These are phyloP conservation scores for Fusarium denticulatum DNA, from an alignment of 2,329 filamentous ascomycete genomes.

Conservation along the genomic window DNA sequence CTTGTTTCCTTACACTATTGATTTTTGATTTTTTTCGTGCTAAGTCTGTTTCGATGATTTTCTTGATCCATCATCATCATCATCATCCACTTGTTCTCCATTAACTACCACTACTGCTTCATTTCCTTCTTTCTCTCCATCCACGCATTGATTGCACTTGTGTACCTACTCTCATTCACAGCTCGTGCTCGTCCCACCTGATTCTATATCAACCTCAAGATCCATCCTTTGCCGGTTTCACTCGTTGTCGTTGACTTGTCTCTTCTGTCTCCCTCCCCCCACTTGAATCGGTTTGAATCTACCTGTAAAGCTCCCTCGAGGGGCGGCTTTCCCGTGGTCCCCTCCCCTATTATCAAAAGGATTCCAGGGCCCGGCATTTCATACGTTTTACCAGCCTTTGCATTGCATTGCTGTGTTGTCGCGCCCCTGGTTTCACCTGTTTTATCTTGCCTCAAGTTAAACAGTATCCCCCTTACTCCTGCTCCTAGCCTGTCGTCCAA, in stretches of 20 bases:
- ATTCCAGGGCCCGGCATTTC: slow-evolving; percentile 36
- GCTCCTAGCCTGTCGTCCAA: slow-evolving; percentile 13
- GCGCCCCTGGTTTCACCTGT: slow-evolving; percentile 41
- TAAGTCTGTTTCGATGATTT: neutral
- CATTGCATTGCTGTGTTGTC: slow-evolving; percentile 29
- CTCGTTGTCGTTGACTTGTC: slow-evolving; percentile 5
- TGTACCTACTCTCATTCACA: slow-evolving; percentile 3
- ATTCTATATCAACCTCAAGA: slow-evolving; percentile 14
- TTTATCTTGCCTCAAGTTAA: slow-evolving; percentile 39
- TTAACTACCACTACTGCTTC: neutral
- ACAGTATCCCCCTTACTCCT: slow-evolving; percentile 20
- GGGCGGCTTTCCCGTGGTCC: slow-evolving; percentile 24
- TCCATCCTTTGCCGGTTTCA: slow-evolving; percentile 32
- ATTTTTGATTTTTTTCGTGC: neutral
- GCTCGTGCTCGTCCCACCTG: slow-evolving; percentile 17
- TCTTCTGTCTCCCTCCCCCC: slow-evolving; percentile 30
- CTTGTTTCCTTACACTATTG: slow-evolving; percentile 9
- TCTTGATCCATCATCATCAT: neutral
- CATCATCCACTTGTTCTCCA: neutral
- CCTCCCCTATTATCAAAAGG: slow-evolving; percentile 30
- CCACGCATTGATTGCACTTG: slow-evolving; percentile 5
- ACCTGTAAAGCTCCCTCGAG: slow-evolving; percentile 34
- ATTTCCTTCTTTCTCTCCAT: neutral
- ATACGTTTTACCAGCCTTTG: slow-evolving; percentile 27
- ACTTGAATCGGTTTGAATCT: slow-evolving; percentile 4